These are phyloP conservation scores for Eucalyptus cladocalyx DNA, from an alignment of 345 rosid genomes.

Conservation along the genomic window DNA sequence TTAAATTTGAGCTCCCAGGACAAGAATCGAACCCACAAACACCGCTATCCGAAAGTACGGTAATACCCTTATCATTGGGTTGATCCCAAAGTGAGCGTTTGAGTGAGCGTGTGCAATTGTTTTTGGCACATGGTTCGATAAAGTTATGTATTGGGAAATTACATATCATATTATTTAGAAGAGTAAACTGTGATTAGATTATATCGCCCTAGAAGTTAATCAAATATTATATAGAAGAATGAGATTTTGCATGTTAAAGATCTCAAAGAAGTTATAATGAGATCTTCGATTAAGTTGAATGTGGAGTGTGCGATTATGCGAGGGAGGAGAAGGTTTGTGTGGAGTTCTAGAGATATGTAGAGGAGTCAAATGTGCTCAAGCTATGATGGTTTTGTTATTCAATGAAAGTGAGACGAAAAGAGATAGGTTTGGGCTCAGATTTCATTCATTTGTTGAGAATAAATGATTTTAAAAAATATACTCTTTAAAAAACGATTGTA, in stretches of 20 bases:
- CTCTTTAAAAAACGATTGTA: accelerated
- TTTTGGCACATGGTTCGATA: not conserved
- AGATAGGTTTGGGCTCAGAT: too few species aligned
- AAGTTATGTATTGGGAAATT: not conserved
- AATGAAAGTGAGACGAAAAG: not conserved
- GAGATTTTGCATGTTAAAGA: not conserved
- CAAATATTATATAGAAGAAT: not conserved
- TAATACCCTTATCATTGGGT: not conserved
- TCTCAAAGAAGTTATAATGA: not conserved
- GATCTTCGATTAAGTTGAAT: not conserved
- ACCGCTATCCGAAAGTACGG: not conserved
- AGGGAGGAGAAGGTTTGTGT: not conserved
- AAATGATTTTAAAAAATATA: too few species aligned
- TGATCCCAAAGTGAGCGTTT: not conserved
- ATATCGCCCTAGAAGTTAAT: too few species aligned
- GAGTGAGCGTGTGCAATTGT: not conserved
- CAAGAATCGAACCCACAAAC: too few species aligned
- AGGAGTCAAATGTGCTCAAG: not conserved
- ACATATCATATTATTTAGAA: not conserved
- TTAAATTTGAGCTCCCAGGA: too few species aligned
- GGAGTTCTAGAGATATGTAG: not conserved
- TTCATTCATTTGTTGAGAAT: too few species aligned
- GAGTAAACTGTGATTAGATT: too few species aligned
- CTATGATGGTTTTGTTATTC: not conserved
- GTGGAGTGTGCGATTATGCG: not conserved